Conservation (phyloP, 129 eudicot species). For the Silybum marianum region DNA sequence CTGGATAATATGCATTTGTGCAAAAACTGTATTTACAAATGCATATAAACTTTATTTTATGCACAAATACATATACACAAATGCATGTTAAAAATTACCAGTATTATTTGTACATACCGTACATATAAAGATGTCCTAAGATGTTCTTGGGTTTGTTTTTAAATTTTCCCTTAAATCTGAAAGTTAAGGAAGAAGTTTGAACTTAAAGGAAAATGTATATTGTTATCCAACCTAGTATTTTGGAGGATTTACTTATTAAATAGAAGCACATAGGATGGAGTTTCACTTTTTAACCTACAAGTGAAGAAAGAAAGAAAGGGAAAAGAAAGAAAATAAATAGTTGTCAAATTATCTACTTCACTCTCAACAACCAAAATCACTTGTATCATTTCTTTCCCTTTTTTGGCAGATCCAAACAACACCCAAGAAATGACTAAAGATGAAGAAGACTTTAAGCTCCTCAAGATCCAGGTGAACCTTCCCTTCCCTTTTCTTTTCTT, state of each 20-base stretch:
- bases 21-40: no score
- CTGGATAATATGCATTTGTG: no score
- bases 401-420: conserved; percentile 43
- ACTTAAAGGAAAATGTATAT: neutral
- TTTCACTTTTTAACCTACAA: conserved; percentile 34
- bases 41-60: no score
- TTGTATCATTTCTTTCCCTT: conserved; percentile 38
- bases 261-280: conserved; percentile 20
- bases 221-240: conserved; percentile 30
- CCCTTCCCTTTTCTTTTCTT: conserved; percentile 12
- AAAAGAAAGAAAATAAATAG: conserved; percentile 11
- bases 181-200: no score
- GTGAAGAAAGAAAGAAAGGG: conserved; percentile 13
- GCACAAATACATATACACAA: no score
- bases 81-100: no score
- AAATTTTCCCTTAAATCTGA: no score
- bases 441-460: conserved; percentile 88
- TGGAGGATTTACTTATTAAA: conserved; percentile 31
- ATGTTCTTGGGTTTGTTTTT: no score
- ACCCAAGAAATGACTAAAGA: conserved; percentile 76
- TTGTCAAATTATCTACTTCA: conserved; percentile 5
- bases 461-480: conserved; percentile 85
- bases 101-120: no score
- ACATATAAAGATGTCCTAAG: no score
- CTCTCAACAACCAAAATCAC: conserved; percentile 29